Percentiles rank a stretch among this genome's conserved stretches.
Evolutionary conservation across 495 filamentous ascomycete genomes (phyloP).

Genomic region (Pyrenopolyporus hunteri): DNA sequence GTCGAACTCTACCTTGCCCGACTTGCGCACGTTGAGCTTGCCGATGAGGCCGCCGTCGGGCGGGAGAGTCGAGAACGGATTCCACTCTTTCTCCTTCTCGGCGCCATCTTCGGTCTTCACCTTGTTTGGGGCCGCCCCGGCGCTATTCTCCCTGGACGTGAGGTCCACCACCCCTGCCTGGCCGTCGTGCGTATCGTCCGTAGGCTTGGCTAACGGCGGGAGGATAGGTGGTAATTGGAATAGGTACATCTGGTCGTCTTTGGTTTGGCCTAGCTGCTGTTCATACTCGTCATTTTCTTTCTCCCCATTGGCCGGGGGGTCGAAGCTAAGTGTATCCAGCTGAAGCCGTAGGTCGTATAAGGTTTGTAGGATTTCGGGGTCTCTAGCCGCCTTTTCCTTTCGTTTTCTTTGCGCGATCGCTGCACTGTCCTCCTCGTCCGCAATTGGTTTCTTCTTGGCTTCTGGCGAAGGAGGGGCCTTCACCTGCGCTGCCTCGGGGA

Average conservation of each 20-base stretch:
- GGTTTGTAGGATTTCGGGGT: conserved; percentile 45
- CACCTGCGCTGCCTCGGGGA: conserved; percentile 40
- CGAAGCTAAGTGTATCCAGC: conserved; percentile 42
- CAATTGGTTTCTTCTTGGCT: conserved; percentile 37
- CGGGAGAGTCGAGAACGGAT: conserved; percentile 40
- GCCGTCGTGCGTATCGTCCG: conserved; percentile 21
- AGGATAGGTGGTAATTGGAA: conserved; percentile 70
- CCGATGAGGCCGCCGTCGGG: conserved; percentile 59
- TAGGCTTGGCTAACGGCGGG: conserved; percentile 55
- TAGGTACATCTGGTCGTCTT: conserved; percentile 62
- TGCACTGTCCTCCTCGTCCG: conserved; percentile 3
- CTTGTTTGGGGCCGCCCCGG: conserved; percentile 20
- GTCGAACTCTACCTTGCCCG: conserved; percentile 62
- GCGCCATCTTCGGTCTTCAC: conserved; percentile 40
- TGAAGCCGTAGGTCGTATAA: conserved; percentile 42
- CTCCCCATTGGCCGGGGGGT: conserved; percentile 10
- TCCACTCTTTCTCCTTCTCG: conserved; percentile 26
- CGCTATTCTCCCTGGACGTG: conserved; percentile 43
- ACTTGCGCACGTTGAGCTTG: conserved; percentile 64
- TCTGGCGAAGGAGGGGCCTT: conserved; percentile 43
- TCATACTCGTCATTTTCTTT: conserved; percentile 14
- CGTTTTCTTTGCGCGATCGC: conserved; percentile 34
- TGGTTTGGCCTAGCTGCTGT: conserved; percentile 27
- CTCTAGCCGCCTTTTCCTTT: conserved; percentile 42
- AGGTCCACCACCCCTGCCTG: conserved; percentile 42